These are phyloP conservation scores for Wilhelminamyces savonicus DNA, from an alignment of 805 yeast genomes.

Conservation along the genomic window DNA sequence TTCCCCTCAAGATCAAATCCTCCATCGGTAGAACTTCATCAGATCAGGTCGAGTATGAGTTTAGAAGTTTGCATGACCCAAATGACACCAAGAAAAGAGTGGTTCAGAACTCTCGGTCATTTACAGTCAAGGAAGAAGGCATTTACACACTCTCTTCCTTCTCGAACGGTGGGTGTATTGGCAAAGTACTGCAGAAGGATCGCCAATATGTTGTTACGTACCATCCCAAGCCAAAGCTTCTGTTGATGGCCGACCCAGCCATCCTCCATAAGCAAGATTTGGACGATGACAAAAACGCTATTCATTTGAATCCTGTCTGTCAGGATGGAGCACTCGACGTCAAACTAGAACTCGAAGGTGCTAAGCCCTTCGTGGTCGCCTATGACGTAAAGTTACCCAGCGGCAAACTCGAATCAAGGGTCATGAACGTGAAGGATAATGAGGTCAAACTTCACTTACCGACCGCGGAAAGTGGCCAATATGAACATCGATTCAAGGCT, in stretches of 20 bases:
- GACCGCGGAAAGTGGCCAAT: conserved; percentile 48
- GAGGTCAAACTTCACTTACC: conserved; percentile 30
- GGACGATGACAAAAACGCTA: too few relatives aligned
- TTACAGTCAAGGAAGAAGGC: conserved; percentile 32
- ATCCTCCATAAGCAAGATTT: conserved; percentile 16
- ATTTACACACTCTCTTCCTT: conserved; percentile 33
- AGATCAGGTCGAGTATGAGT: conserved; percentile 28
- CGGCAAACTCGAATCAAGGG: conserved; percentile 37
- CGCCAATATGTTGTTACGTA: conserved; percentile 14
- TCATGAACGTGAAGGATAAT: conserved; percentile 24
- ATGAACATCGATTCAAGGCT: conserved; percentile 53
- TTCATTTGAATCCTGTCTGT: conserved; percentile 24
- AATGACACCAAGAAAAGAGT: conserved; percentile 2
- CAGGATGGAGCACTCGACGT: conserved; percentile 21
- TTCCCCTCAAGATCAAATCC: conserved; percentile 47
- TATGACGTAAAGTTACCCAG: conserved; percentile 58
- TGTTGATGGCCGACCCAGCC: conserved; percentile 4
- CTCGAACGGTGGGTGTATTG: conserved; percentile 40
- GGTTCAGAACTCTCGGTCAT: conserved; percentile 9
- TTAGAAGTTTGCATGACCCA: conserved; percentile 14
- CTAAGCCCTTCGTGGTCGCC: conserved; percentile 62
- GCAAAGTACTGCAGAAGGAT: conserved; percentile 18
- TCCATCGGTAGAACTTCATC: conserved; percentile 20
- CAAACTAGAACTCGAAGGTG: conserved; percentile 43
- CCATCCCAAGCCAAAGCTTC: conserved; percentile 14